These are phyloP conservation scores for Plasmodium vinckei DNA, from an alignment of 169 alveolate species.

Conservation along the genomic window DNA sequence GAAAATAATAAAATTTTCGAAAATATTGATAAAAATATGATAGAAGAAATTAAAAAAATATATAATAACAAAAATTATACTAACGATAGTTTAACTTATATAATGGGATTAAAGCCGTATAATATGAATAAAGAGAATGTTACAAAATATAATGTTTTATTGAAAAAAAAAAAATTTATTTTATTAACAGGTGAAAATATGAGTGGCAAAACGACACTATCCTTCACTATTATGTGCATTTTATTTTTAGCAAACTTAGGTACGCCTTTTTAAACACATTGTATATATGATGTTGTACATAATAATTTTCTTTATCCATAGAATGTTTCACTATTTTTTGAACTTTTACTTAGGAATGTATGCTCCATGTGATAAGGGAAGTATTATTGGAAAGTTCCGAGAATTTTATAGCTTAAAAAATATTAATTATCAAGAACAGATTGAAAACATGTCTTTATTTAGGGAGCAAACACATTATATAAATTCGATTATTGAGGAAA, in stretches of 20 bases:
- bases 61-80: conserved; percentile 60
- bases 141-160: conserved; percentile 63
- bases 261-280: not conserved
- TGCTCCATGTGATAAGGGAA: conserved; percentile 68
- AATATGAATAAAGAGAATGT: conserved; percentile 64
- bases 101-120: conserved; percentile 66
- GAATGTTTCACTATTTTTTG: too few species aligned
- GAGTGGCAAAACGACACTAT: conserved; percentile 76
- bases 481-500: conserved; percentile 70
- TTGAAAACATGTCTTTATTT: conserved; percentile 74
- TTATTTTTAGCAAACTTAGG: conserved; percentile 72
- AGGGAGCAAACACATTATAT: conserved; percentile 73
- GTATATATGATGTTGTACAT: not conserved
- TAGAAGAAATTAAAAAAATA: conserved; percentile 66
- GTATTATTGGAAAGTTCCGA: conserved; percentile 64
- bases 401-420: conserved; percentile 74
- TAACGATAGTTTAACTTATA: conserved; percentile 59
- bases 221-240: conserved; percentile 64
- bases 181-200: conserved; percentile 72
- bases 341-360: conserved; percentile 27
- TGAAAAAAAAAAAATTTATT: conserved; percentile 68
- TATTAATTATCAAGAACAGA: conserved; percentile 74
- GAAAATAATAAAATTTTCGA: conserved; percentile 37
- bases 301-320: not conserved
- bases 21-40: conserved; percentile 34